A percentile compares a stretch with the other conserved stretches of the same genome.
These are phyloP conservation scores for Cynanchum wilfordii DNA, from an alignment of 257 asterid genomes.

Conservation along the genomic window DNA sequence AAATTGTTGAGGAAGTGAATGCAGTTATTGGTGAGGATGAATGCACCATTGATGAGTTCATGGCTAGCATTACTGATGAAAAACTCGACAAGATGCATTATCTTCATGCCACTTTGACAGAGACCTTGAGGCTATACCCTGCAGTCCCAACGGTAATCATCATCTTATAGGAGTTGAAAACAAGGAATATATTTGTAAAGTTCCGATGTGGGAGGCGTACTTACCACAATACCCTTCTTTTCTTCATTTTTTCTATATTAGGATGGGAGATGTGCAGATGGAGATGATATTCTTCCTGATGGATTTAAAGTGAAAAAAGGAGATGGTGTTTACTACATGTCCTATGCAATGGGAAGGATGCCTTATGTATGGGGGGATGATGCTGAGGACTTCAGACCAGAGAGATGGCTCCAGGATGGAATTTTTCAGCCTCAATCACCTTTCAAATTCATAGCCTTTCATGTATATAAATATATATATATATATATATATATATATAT, in stretches of 20 bases:
- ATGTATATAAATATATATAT: slow-evolving; percentile 28
- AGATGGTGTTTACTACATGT: slow-evolving; percentile 48
- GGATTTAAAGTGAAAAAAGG: slow-evolving; percentile 58
- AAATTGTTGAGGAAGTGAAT: slow-evolving; percentile 35
- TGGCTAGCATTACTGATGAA: slow-evolving; percentile 44
- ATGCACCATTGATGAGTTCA: slow-evolving; percentile 28
- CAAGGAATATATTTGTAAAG: too few species aligned
- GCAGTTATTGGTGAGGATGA: slow-evolving; percentile 18
- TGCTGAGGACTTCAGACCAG: slow-evolving; percentile 55
- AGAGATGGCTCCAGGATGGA: slow-evolving; percentile 69
- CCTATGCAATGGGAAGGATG: slow-evolving; percentile 84
- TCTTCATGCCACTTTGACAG: slow-evolving; percentile 64
- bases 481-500: too few species aligned
- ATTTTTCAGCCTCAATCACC: slow-evolving; percentile 61
- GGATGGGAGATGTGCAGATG: slow-evolving; percentile 70
- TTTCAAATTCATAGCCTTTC: slow-evolving; percentile 64
- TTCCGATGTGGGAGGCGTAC: too few species aligned
- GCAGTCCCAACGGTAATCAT: slow-evolving; percentile 59
- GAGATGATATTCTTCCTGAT: slow-evolving; percentile 69
- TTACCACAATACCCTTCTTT: background rate
- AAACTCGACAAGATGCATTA: slow-evolving; percentile 63
- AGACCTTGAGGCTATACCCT: slow-evolving; percentile 73
- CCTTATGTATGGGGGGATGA: slow-evolving; percentile 62
- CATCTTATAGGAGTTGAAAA: too few species aligned
- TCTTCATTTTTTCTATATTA: slow-evolving; percentile 3